These are phyloP conservation scores for Kwoniella mangroviensis DNA, from an alignment of 768 basidiomycete species.

Conservation along the genomic window DNA sequence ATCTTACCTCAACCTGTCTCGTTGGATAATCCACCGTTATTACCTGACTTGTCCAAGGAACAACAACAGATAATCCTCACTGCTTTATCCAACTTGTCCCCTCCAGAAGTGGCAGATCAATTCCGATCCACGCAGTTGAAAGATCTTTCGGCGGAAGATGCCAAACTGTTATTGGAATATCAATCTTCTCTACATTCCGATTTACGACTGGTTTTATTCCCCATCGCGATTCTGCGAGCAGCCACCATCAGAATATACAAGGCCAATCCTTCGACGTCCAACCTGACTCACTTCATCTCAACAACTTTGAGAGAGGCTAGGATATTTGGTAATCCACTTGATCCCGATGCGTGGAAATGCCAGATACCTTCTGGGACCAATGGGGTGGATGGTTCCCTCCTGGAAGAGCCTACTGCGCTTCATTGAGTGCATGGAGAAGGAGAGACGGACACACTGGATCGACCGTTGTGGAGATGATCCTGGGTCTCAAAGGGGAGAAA, in stretches of 20 bases:
- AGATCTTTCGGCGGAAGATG: constrained; percentile 21
- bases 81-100: constrained; percentile 32
- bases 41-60: constrained; percentile 23
- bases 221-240: constrained; percentile 36
- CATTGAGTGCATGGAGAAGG: constrained; percentile 32
- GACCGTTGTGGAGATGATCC: constrained; percentile 33
- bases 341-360: constrained; percentile 43
- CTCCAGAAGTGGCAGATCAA: constrained; percentile 10
- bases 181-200: constrained; percentile 20
- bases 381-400: constrained; percentile 36
- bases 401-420: constrained; percentile 29
- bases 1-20: constrained; percentile 23
- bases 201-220: constrained; percentile 33
- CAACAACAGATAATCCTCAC: constrained; percentile 33
- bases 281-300: constrained; percentile 27
- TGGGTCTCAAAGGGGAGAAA: constrained; percentile 28
- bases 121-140: constrained; percentile 24
- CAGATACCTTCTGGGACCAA: constrained; percentile 32
- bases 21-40: constrained; percentile 14
- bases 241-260: constrained; percentile 16
- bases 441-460: constrained; percentile 34
- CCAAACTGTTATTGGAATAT: constrained; percentile 30
- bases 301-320: constrained; percentile 20
- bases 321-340: constrained; percentile 35
- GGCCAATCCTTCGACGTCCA: constrained; percentile 16